Evolutionary conservation across 2,329 filamentous ascomycete species (phyloP), one percentile per base, ranked within the genome.

Genomic region (Alternaria consortialis): DNA sequence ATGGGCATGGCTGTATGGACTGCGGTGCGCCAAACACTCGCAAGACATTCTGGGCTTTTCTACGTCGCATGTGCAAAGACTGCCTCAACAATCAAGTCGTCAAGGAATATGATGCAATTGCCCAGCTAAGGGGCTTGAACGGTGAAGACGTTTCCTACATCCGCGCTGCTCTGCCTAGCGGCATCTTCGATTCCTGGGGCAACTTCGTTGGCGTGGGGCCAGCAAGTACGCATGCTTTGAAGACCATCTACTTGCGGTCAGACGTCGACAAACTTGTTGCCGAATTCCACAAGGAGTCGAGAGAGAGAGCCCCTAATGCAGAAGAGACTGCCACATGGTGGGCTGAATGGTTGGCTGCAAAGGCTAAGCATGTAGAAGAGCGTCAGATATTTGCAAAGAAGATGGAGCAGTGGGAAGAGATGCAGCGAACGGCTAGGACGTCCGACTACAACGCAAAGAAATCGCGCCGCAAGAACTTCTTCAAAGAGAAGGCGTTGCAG

Each of bases 21-120:
- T 80, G 79, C 63, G 64, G 68, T 13, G 69, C 77, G 12, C 68
- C 66, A 5, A 73, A 70, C 34, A 77, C 78, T 7, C 72, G 79
- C 63, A 81, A 80, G 64, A 79, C 78, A 5, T 81, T 80, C 58
- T 81, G 80, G 80, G 77, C 77, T 2, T 80, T 80, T 51, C 72
- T 78, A 23, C 74, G 77, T 11, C 76, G 80, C n/a, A 80, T 78
- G 78, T 81, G 80, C 65, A 77, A 77, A 52, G 63, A 65, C 8
- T 81, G 79, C 60, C 68, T 80, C 50, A 70, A 72, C 15, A 62
- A 65, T 9, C 79, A 79, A 53, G 75, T 72, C 6, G 51, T 76
- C 37, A 71, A 71, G 55, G 70, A 77, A 58, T 68, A 70, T 25
- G 76, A 78, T 11, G 74, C 72, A 7, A 46, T 74, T 47, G 62